These are phyloP conservation scores for Aspergillus baeticus DNA, from an alignment of 495 filamentous ascomycete species.

Conservation along the genomic window DNA sequence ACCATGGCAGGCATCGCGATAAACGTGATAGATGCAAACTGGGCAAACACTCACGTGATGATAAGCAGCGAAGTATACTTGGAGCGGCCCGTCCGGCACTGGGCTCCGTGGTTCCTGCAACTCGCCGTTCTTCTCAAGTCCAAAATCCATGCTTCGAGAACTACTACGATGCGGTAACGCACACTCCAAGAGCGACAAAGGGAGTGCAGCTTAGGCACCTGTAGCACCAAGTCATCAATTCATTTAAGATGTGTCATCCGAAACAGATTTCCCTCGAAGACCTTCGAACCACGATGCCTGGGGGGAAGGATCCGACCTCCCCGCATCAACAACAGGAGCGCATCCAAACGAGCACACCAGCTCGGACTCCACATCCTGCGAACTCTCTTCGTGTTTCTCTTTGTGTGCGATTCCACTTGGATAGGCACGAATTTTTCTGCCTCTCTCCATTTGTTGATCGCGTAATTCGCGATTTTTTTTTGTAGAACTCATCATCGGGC, in stretches of 20 bases:
- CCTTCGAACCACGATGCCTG: not conserved
- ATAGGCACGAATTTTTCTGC: constrained; percentile 16
- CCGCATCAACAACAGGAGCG: not conserved
- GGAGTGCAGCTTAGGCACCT: not conserved
- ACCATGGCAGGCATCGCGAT: not conserved
- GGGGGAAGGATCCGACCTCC: not conserved
- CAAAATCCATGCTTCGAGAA: too few relatives aligned
- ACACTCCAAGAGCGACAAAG: not conserved
- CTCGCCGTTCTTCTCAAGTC: not conserved
- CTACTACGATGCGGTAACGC: too few relatives aligned
- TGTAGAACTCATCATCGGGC: not conserved
- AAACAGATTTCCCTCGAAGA: not conserved
- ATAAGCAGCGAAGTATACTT: not conserved
- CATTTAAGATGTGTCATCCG: not conserved
- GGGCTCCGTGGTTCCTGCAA: not conserved
- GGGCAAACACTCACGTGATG: not conserved
- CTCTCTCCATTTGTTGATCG: not conserved
- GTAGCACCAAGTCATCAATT: not conserved
- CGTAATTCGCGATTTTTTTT: not conserved
- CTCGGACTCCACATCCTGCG: too few relatives aligned
- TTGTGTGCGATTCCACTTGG: not conserved
- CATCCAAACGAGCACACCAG: too few relatives aligned
- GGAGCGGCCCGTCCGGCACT: not conserved
- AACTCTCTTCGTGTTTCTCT: too few relatives aligned
- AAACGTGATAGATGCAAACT: not conserved